Base-by-base conservation (phyloP, 768 basidiomycete genomes). In the Lactarius evosmus region DNA sequence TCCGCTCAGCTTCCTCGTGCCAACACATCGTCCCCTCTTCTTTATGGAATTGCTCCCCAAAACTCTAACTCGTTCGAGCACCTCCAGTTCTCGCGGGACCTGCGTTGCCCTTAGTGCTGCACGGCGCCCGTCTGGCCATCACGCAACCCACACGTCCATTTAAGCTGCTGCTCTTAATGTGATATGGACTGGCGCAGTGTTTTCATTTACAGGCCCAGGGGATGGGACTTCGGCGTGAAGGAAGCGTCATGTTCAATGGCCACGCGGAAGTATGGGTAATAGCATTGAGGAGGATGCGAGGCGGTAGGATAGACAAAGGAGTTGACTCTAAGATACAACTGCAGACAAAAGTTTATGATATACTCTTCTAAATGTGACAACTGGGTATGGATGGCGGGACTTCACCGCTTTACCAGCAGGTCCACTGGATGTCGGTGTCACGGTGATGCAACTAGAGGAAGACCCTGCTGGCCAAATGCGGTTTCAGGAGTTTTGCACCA, bases 151-250 rank as follows among this genome's bases (percentile, higher is more conserved):
- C 54, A 36, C 46, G 80, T 25, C 19, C 59, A 5, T 46, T 29
- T 4, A 74, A 69, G 7, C 78, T 75, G 25, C 79, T 93, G 71
- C 73, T 85, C 0, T 76, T 2, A 75, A 79, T 30, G 67, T 88
- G 2, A 66, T 76, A n/a, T 92, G 90, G 88, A 85, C 88, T 0
- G 72, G 87, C 32, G 70, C 71, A 3, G 72, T 89, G 7, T 94
- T 92, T 72, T 98, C 95, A 9, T 65, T 89, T 3, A 81, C 89
- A 2, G 88, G 89, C 1, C 97, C n/a, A 46, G 22, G 98, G 97
- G 98, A 79, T 98, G 95, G 94, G 82, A 97, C 9, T 98, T 98
- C 77, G n/a, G n/a, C n/a, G n/a, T n/a, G n/a, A n/a, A n/a, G n/a
- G n/a, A n/a, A n/a, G 77, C 98, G 8, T 95, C 97, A 16, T 16